Base-by-base conservation (phyloP, 2,329 filamentous ascomycete species). In the Rhynchosporium secalis region DNA sequence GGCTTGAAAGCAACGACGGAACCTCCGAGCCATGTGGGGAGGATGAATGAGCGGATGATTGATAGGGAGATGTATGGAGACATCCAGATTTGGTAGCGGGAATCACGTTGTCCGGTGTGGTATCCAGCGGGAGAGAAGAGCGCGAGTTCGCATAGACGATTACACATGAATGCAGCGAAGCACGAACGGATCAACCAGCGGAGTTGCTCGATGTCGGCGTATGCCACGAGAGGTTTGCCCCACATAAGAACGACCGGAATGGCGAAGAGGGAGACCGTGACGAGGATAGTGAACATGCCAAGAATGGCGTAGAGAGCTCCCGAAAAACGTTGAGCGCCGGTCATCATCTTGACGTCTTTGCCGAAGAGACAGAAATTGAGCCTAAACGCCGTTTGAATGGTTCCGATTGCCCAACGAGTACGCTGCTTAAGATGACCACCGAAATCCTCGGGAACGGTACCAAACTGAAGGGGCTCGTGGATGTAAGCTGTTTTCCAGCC, bases 401-500 rank as follows among this genome's bases (percentile, higher is more conserved):
- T 80, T 79, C 82, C 84, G 55, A 81, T 77, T 0, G 80, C 79
- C 83, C 82, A 85, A 47, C 82, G 78, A 0, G 80, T 83, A 26
- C 82, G 78, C 75, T 86, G 83, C 75, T 84, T 84, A 7, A 85
- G 69, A 68, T 85, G 82, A 20, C 79, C 78, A 26, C 77, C 78
- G 45, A 78, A 83, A 49, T 85, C 82, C 56, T 84, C 83, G 4
- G 84, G 81, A 1, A 86, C 81, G 1, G 80, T 82, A 43, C 85
- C 85, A 48, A 79, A 87, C 71, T 87, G 85, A 2, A 87, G 76
- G 4, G 80, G 78, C 68, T 87, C 85, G 65, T 84, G 81, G 36
- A 86, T 74, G 67, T 82, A 87, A 0, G 81, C 83, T 1, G 84
- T 86, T 69, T 81, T 82, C 85, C 85, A 88, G 48, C 86, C 86